Percentiles rank a stretch among this genome's conserved stretches.
Conservation (phyloP, 2,329 filamentous ascomycete species). For the Penicillium olsonii region DNA sequence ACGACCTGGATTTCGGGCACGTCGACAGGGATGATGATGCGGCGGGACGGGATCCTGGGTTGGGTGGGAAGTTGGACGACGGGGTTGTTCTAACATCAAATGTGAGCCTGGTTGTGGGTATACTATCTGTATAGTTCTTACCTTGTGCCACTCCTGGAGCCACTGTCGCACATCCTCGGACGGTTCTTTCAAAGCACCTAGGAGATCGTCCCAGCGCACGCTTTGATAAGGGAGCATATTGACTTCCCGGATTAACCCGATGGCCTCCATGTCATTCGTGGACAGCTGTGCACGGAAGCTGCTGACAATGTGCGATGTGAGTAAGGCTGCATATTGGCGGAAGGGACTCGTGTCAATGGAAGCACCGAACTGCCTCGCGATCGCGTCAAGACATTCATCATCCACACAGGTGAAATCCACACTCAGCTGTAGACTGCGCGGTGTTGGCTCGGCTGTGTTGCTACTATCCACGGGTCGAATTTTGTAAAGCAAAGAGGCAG, state of each 20-base stretch:
- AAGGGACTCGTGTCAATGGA: conserved; percentile 53
- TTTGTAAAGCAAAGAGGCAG: conserved; percentile 78
- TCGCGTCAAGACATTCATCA: conserved; percentile 63
- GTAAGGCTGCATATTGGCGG: conserved; percentile 49
- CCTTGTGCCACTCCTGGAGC: conserved; percentile 60
- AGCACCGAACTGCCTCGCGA: conserved; percentile 49
- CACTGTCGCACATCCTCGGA: conserved; percentile 50
- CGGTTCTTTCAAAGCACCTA: conserved; percentile 53
- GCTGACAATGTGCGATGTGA: conserved; percentile 53
- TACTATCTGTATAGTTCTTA: conserved; percentile 29
- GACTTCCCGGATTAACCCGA: conserved; percentile 56
- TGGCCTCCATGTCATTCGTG: conserved; percentile 54
- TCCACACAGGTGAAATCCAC: conserved; percentile 76
- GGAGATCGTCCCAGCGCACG: conserved; percentile 55
- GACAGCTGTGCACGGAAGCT: conserved; percentile 50
- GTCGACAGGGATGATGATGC: conserved; percentile 85
- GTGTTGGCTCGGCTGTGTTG: conserved; percentile 23
- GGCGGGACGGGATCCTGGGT: conserved; percentile 50
- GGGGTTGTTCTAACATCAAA: conserved; percentile 33
- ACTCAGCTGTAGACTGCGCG: conserved; percentile 57
- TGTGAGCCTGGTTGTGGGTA: conserved; percentile 1
- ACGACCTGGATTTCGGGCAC: conserved; percentile 81
- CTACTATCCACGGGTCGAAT: conserved; percentile 53
- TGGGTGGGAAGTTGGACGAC: conserved; percentile 34
- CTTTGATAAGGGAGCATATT: conserved; percentile 54